These are phyloP conservation scores for Amanita pseudoporphyria DNA, from an alignment of 768 basidiomycete species.

Conservation along the genomic window DNA sequence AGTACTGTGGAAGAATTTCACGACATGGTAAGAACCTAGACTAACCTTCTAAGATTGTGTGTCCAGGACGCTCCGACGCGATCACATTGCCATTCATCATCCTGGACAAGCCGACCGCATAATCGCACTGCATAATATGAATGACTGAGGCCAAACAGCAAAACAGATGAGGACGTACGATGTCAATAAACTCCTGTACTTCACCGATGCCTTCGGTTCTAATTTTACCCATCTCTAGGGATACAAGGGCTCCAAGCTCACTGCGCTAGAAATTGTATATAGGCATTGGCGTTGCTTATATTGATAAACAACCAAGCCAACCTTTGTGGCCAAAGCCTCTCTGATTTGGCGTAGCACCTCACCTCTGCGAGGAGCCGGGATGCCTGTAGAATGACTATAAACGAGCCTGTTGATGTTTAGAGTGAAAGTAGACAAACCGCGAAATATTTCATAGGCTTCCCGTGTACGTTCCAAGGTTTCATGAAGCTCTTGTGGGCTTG, in stretches of 20 bases:
- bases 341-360: constrained; percentile 85
- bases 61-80: constrained; percentile 83
- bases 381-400: constrained; percentile 19
- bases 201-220: constrained; percentile 85
- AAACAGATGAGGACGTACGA: constrained; percentile 38
- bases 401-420: not conserved
- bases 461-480: constrained; percentile 56
- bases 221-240: constrained; percentile 90
- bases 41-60: constrained; percentile 81
- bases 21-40: constrained; percentile 8
- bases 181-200: constrained; percentile 92
- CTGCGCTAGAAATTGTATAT: constrained; percentile 41
- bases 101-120: constrained; percentile 87
- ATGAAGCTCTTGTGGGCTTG: constrained; percentile 65
- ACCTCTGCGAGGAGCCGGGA: constrained; percentile 84
- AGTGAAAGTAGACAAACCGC: constrained; percentile 29
- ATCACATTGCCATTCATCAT: constrained; percentile 92
- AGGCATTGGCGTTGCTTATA: constrained; percentile 8
- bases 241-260: constrained; percentile 72
- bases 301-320: constrained; percentile 17
- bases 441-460: constrained; percentile 63
- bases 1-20: constrained; percentile 13
- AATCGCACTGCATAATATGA: no score
- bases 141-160: no score
- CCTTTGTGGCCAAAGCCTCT: constrained; percentile 72